phyloP scores from a whole-genome alignment of 768 basidiomycete species.

The Chlorophyllum brunneum region DNA sequence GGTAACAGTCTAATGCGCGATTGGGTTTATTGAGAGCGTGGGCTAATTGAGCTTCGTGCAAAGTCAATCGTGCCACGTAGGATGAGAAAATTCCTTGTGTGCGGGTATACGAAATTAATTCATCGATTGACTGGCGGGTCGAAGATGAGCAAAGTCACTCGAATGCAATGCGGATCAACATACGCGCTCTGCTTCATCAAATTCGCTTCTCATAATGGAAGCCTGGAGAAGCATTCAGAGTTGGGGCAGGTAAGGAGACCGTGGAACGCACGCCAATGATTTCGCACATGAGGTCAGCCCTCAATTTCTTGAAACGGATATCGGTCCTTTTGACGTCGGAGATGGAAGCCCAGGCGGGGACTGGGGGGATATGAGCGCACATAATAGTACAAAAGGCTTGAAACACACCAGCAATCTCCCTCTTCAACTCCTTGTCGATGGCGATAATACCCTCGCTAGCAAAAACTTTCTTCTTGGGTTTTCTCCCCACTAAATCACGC shows the following conservation, averaged over 20 bases:
- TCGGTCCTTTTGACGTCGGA: slow-evolving; percentile 48
- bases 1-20: slow-evolving; percentile 60
- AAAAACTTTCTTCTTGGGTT: slow-evolving; percentile 70
- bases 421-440: slow-evolving; percentile 43
- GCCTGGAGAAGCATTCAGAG: slow-evolving; percentile 34
- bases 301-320: slow-evolving; percentile 51
- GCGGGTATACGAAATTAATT: slow-evolving; percentile 59
- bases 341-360: slow-evolving; percentile 51
- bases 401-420: slow-evolving; percentile 35
- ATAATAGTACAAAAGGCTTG: neutral
- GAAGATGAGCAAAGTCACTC: neutral
- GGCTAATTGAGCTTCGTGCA: slow-evolving; percentile 71
- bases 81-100: slow-evolving; percentile 49
- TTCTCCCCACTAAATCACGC: slow-evolving; percentile 69
- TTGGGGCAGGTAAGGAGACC: neutral
- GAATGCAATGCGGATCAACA: slow-evolving; percentile 16
- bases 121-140: slow-evolving; percentile 16
- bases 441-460: slow-evolving; percentile 56
- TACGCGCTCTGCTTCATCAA: slow-evolving; percentile 57
- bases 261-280: slow-evolving; percentile 50
- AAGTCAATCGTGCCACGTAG: slow-evolving; percentile 60
- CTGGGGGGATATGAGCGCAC: slow-evolving; percentile 26
- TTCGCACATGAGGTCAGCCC: slow-evolving; percentile 71
- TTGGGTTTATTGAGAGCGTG: slow-evolving; percentile 55
- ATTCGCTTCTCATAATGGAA: slow-evolving; percentile 65